Evolutionary conservation across 768 basidiomycete species (phyloP).

Genomic region (Hydnomerulius pinastri): DNA sequence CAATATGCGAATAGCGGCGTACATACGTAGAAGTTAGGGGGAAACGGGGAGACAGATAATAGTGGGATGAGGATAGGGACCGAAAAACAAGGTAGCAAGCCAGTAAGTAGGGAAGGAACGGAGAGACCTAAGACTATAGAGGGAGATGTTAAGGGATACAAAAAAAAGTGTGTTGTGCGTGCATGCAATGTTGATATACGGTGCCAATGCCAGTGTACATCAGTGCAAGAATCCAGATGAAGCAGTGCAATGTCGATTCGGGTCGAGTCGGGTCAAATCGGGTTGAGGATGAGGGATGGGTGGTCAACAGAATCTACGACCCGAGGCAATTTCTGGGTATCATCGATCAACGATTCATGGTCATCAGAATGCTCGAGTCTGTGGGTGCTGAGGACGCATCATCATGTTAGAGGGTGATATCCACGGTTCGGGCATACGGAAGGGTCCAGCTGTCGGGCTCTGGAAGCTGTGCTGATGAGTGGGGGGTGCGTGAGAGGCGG

Average conservation of each 20-base stretch:
- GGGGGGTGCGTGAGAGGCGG: background rate
- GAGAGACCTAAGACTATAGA: no score
- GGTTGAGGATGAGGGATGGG: no score
- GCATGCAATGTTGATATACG: constrained; percentile 18
- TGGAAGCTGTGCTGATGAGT: constrained; percentile 2
- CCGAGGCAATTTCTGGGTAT: no score
- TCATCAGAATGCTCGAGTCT: constrained; percentile 14
- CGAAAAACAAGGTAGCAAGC: no score
- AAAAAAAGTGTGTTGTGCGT: no score
- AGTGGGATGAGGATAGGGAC: no score
- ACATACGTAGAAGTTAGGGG: no score
- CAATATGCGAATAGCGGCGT: no score
- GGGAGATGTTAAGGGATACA: no score
- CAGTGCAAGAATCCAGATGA: constrained; percentile 3
- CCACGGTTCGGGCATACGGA: constrained; percentile 32
- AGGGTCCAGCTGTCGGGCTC: constrained; percentile 11
- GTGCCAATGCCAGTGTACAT: constrained; percentile 9
- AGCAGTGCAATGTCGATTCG: background rate
- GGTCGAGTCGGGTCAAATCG: no score
- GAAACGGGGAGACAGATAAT: no score
- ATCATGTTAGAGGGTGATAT: background rate
- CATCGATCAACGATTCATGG: constrained; percentile 16
- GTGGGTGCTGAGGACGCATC: background rate
- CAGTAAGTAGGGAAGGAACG: no score
- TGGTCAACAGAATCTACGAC: background rate